Evolutionary conservation across 148 eudicot species (phyloP), one percentile per base, ranked within the genome.

Genomic region (Limonium bicolor): DNA sequence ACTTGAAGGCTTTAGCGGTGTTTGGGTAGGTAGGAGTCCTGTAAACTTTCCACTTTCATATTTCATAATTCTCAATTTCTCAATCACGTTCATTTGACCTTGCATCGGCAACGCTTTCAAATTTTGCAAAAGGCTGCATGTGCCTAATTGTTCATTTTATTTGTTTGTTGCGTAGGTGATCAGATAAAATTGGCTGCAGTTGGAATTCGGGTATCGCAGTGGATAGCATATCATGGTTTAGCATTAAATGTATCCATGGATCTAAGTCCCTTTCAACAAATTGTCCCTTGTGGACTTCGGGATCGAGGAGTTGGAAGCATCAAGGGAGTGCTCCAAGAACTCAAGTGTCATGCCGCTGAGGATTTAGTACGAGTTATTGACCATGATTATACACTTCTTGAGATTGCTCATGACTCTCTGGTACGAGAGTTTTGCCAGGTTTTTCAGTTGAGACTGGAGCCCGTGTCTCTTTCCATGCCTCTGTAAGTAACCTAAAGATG

Each of bases 151-250:
- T n/a, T n/a, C n/a, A n/a, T n/a, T n/a, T n/a, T n/a, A n/a, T n/a
- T n/a, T n/a, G n/a, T n/a, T n/a, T n/a, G n/a, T n/a, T n/a, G n/a
- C n/a, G n/a, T n/a, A 81, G 99, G 90, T 25, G 63, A 78, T 53
- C 53, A 63, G 53, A n/a, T n/a, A n/a, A 92, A 85, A 63, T 28
- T 81, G 53, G 86, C 94, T 16, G 99, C 99, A 25, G 67, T 92
- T 4, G 99, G 95, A 5, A 72, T 92, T 53, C 65, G 76, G 41
- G 95, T 67, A 20, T 73, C 90, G 2, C 70, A 74, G 19, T 81
- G 94, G 95, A 54, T 92, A 63, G 43, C 99, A 6, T 92, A 71
- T 70, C 99, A 92, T 45, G 99, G 94, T 21, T 61, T 92, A 59
- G 93, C 99, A 22, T 55, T 92, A 55, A 92, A 92, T 65, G 88